These are phyloP conservation scores for Adenanthera pavonina DNA, from an alignment of 306 rosid species.

Conservation along the genomic window DNA sequence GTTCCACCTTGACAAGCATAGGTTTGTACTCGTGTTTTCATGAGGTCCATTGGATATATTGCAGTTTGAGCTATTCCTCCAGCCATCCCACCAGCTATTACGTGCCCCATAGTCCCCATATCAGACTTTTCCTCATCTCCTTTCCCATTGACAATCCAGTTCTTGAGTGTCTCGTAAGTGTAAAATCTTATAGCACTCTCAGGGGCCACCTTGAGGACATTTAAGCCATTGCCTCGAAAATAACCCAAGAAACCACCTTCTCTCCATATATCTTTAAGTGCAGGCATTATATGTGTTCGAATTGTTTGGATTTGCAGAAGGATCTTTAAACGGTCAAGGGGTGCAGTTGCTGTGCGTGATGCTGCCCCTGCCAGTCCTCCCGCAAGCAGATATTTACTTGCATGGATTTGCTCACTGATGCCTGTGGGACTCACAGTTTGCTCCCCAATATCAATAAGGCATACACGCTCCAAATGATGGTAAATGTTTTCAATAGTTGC, in stretches of 20 bases:
- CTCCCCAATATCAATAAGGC: conserved; percentile 91
- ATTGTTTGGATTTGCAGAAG: conserved; percentile 82
- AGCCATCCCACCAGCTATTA: conserved; percentile 83
- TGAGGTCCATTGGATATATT: conserved; percentile 89
- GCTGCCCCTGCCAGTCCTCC: conserved; percentile 94
- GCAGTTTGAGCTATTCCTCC: conserved; percentile 92
- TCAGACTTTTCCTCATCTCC: conserved; percentile 59
- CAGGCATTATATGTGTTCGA: conserved; percentile 66
- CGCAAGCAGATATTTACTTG: conserved; percentile 83
- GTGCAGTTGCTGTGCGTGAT: conserved; percentile 95
- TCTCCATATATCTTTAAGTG: conserved; percentile 68
- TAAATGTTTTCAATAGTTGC: conserved; percentile 94
- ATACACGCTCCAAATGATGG: conserved; percentile 86
- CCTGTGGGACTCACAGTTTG: conserved; percentile 85
- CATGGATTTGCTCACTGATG: conserved; percentile 77
- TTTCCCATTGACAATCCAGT: conserved; percentile 52
- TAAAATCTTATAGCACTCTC: conserved; percentile 94
- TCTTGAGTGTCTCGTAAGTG: conserved; percentile 75
- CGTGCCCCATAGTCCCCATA: conserved; percentile 70
- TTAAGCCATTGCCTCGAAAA: conserved; percentile 91
- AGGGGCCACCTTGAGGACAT: conserved; percentile 93
- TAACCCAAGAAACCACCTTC: conserved; percentile 79
- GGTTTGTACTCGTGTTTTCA: conserved; percentile 89
- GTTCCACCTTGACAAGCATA: conserved; percentile 57
- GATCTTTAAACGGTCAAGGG: conserved; percentile 92